Evolutionary conservation across 2,329 filamentous ascomycete species (phyloP), one percentile per base, ranked within the genome.

Genomic region (Alternaria ventricosa): DNA sequence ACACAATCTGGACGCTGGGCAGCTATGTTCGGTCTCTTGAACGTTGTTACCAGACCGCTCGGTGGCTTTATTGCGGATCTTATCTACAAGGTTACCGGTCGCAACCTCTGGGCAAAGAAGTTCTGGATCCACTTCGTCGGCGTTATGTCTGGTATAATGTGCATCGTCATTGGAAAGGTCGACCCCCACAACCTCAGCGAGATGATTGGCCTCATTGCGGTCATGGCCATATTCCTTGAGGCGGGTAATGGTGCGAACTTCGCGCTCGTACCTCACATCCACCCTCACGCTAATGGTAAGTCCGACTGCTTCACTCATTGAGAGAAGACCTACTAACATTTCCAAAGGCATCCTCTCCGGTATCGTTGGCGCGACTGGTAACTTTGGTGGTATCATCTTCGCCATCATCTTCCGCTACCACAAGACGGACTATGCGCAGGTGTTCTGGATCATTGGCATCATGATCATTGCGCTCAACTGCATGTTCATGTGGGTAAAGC

Each of bases 191-290:
- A 85, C 23, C 78, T 90, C 51, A 80, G 85, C 7, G 88, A 87
- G 3, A 90, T 96, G 85, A 89, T 96, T 60, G 92, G 92, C 1
- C 87, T 97, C 6, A 83, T 96, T 9, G 89, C 90, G 1, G 86
- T 92, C 10, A 86, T 94, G 82, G 92, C 92, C 1, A 86, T 97
- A 76, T 97, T 97, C 82, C 81, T 94, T 46, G 93, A 96, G 78
- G 92, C 91, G 2, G 90, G 89, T 45, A 97, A 97, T 76, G 94
- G 94, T 0, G 89, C 92, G 44, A 96, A 92, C 81, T 97, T 96
- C 79, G 88, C 92, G 0, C 86, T 97, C 6, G 90, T 97, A 23
- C 93, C 94, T 4, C 94, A 97, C 76, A 90, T 97, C 1, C 91
- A 94, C 79, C 92, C 93, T 1, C 87, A 86, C 64, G 92, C 93